Evolutionary conservation across 257 asterid genomes (phyloP).

Genomic region (Rhazya stricta): DNA sequence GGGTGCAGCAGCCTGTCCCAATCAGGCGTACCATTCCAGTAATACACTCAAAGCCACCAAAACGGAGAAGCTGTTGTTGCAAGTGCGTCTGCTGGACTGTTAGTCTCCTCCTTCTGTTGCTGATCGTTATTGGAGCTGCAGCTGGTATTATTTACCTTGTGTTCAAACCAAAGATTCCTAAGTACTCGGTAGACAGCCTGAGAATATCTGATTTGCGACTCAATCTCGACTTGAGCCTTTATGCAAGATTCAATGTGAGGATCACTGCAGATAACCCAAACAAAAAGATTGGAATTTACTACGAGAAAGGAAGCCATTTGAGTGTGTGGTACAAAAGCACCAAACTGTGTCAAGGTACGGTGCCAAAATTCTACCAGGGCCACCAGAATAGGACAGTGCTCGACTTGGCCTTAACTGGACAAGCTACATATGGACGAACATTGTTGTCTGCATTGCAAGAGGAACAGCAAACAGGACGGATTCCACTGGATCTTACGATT

Average conservation of each 20-base stretch:
- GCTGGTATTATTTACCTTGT: slow-evolving; percentile 58
- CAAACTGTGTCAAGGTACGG: slow-evolving; percentile 63
- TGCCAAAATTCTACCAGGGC: slow-evolving; percentile 82
- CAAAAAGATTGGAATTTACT: slow-evolving; percentile 81
- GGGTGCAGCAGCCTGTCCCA: slow-evolving; percentile 27
- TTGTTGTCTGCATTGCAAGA: slow-evolving; percentile 75
- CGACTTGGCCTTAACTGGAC: slow-evolving; percentile 54
- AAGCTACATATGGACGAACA: slow-evolving; percentile 62
- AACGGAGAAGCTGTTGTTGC: slow-evolving; percentile 35
- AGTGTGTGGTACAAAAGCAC: slow-evolving; percentile 78
- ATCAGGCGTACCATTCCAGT: slow-evolving; percentile 21
- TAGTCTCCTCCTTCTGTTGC: slow-evolving; percentile 48
- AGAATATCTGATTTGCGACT: slow-evolving; percentile 66
- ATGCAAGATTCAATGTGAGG: slow-evolving; percentile 61
- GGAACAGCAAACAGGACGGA: slow-evolving; percentile 71
- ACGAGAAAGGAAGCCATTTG: slow-evolving; percentile 71
- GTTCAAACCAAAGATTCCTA: slow-evolving; percentile 74
- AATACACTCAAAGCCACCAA: slow-evolving; percentile 22
- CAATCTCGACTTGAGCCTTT: slow-evolving; percentile 66
- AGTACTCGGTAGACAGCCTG: slow-evolving; percentile 76
- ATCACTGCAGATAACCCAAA: slow-evolving; percentile 76
- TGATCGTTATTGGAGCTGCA: slow-evolving; percentile 52
- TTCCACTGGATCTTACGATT: slow-evolving; percentile 75
- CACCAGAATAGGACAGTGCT: slow-evolving; percentile 62
- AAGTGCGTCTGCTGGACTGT: slow-evolving; percentile 81